Evolutionary conservation across 345 rosid species (phyloP).

Genomic region (Isatis tinctoria): DNA sequence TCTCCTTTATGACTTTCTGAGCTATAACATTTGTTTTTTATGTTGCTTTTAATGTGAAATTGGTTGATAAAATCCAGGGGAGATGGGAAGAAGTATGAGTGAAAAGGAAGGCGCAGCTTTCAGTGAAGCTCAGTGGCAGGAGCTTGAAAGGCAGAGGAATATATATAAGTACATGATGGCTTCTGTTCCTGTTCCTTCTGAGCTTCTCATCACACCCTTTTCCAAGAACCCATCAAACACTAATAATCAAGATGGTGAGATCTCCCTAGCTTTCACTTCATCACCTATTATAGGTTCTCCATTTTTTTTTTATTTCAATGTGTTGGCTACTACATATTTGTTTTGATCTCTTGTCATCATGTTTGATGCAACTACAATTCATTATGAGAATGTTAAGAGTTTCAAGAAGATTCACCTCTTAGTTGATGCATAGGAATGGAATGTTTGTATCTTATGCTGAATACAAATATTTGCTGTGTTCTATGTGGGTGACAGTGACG

Average conservation of each 20-base stretch:
- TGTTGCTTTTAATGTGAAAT: background rate
- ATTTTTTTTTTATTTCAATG: conserved; percentile 8
- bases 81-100: conserved; percentile 40
- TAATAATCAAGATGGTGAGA: conserved; percentile 15
- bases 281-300: background rate
- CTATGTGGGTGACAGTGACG: conserved; percentile 7
- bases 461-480: background rate
- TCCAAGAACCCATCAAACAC: conserved; percentile 13
- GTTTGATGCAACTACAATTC: background rate
- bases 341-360: background rate
- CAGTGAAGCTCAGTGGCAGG: conserved; percentile 74
- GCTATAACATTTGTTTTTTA: background rate
- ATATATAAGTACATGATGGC: conserved; percentile 77
- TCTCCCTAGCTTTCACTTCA: background rate
- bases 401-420: background rate
- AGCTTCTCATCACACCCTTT: conserved; percentile 47
- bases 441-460: background rate
- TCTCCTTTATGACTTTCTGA: conserved; percentile 7
- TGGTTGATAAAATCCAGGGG: conserved; percentile 33
- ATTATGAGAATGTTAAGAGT: background rate
- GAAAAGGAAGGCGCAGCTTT: conserved; percentile 51
- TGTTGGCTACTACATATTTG: conserved; percentile 36
- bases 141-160: conserved; percentile 77
- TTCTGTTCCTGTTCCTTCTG: conserved; percentile 68
- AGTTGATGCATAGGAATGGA: background rate